Conservation (phyloP, 2,329 filamentous ascomycete species). For the Ciborinia camelliae region DNA sequence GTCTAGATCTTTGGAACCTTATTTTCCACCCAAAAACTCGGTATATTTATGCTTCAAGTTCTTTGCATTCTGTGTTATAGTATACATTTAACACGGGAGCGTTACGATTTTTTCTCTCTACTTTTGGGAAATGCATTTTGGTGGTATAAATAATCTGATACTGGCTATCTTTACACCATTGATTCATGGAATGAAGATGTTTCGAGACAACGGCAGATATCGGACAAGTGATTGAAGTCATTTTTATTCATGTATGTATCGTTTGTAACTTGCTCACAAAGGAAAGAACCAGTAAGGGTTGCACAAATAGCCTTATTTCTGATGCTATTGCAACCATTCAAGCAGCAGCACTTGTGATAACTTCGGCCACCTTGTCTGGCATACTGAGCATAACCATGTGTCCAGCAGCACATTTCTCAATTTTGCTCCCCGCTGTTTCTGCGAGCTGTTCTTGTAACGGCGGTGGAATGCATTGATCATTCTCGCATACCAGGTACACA, state of each 20-base stretch:
- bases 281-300: neutral
- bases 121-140: neutral
- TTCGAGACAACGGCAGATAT: neutral
- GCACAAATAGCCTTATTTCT: neutral
- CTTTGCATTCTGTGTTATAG: no score
- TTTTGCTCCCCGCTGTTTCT: neutral
- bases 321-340: neutral
- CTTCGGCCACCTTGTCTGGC: neutral
- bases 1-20: neutral
- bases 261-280: no score
- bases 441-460: neutral
- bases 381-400: neutral
- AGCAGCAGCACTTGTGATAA: neutral
- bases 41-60: neutral
- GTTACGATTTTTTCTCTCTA: no score
- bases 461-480: conserved; percentile 2
- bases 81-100: no score
- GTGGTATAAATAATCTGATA: neutral
- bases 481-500: neutral
- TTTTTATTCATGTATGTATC: no score
- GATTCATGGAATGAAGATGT: neutral
- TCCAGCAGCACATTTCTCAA: neutral
- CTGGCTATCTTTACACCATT: neutral
- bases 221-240: no score
- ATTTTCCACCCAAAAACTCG: neutral